These are phyloP conservation scores for Collybia nuda DNA, from an alignment of 768 basidiomycete genomes.

Conservation along the genomic window DNA sequence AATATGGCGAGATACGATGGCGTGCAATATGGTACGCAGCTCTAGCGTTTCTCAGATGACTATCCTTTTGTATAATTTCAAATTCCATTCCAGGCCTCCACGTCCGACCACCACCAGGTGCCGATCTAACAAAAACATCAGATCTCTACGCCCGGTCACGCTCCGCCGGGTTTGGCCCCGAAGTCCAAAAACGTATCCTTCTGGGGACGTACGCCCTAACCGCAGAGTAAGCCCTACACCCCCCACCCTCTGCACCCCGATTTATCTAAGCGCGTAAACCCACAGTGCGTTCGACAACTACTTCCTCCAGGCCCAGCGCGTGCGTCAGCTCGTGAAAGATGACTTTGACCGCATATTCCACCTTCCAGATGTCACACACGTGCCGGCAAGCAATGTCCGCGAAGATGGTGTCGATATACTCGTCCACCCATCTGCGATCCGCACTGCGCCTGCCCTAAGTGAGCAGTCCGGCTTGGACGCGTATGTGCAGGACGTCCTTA, in stretches of 20 bases:
- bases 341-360: conserved; percentile 78
- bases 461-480: conserved; percentile 37
- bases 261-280: neutral
- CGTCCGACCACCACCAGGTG: conserved; percentile 37
- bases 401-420: conserved; percentile 68
- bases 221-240: conserved; percentile 67
- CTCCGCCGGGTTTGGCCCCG: conserved; percentile 71
- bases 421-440: conserved; percentile 84
- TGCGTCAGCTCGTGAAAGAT: conserved; percentile 66
- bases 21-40: conserved; percentile 67
- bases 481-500: conserved; percentile 91
- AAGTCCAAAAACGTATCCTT: conserved; percentile 85
- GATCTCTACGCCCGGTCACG: conserved; percentile 67
- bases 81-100: conserved; percentile 43
- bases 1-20: conserved; percentile 92
- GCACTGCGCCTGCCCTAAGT: conserved; percentile 69
- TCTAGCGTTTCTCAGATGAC: neutral
- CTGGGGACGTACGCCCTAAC: conserved; percentile 90
- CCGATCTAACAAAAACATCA: conserved; percentile 48
- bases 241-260: neutral
- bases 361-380: conserved; percentile 40
- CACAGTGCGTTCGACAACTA: conserved; percentile 95
- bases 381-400: too few species aligned
- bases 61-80: neutral
- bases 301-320: conserved; percentile 87